Conservation (phyloP, 441 rosid genomes). For the Adansonia grandidieri region DNA sequence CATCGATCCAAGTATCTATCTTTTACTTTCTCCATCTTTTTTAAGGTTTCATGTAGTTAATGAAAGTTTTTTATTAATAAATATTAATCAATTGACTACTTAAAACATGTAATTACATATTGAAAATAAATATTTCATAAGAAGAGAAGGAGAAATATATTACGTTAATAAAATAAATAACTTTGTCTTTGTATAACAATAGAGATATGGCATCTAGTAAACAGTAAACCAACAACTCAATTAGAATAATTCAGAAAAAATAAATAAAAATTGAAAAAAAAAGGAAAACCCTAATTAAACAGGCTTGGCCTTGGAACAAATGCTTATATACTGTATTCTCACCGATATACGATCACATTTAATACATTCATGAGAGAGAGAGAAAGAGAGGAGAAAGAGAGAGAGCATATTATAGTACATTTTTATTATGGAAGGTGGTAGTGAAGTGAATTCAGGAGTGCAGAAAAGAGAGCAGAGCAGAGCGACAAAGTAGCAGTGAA, state of each 20-base stretch:
- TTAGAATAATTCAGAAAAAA: not conserved
- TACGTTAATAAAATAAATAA: not conserved
- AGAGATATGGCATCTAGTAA: not conserved
- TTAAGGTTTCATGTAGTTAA: not conserved
- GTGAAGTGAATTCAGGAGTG: constrained; percentile 5
- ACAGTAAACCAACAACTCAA: not conserved
- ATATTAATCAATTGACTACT: too few species aligned
- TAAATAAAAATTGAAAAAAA: not conserved
- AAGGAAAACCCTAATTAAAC: not conserved
- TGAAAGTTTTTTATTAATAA: not conserved
- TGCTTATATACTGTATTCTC: not conserved
- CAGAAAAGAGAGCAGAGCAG: not conserved
- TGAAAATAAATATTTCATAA: not conserved
- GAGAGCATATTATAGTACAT: too few species aligned
- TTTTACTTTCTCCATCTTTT: constrained; percentile 5
- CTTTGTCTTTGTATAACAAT: not conserved
- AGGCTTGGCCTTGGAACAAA: not conserved
- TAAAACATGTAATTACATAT: not conserved
- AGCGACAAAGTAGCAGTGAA: constrained; percentile 35
- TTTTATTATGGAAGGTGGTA: not conserved
- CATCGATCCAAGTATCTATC: not conserved
- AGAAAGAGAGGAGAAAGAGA: too few species aligned
- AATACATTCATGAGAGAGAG: too few species aligned
- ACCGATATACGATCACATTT: too few species aligned
- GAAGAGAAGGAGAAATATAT: not conserved